Percentiles rank a stretch among this genome's conserved stretches.
Conservation (phyloP, 2,329 filamentous ascomycete genomes). For the Cordyceps javanica region DNA sequence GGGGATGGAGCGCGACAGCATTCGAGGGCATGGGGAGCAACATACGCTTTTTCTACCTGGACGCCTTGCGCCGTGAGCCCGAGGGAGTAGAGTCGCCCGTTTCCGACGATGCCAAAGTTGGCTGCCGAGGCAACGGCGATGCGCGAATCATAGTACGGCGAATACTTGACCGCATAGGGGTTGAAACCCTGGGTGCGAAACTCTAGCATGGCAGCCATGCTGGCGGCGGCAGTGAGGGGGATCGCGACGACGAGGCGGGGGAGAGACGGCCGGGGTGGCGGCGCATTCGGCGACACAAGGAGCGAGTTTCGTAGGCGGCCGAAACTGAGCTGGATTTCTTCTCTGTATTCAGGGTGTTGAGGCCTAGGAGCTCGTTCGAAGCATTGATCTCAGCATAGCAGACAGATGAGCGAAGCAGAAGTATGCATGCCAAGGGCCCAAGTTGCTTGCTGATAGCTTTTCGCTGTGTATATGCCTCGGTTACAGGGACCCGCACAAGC, state of each 20-base stretch:
- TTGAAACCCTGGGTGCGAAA: slow-evolving; percentile 92
- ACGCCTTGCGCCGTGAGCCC: slow-evolving; percentile 79
- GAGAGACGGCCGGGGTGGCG: not conserved
- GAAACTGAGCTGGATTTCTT: not conserved
- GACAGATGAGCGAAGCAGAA: not conserved
- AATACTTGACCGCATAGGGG: slow-evolving; percentile 96
- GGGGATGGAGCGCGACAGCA: not conserved
- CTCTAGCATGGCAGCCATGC: slow-evolving; percentile 71
- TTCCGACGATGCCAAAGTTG: slow-evolving; percentile 96
- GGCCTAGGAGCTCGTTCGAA: not conserved
- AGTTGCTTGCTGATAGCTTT: slow-evolving; percentile 13
- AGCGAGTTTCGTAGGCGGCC: not conserved
- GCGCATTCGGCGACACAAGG: not conserved
- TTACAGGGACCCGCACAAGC: slow-evolving; percentile 15
- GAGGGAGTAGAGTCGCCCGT: slow-evolving; percentile 82
- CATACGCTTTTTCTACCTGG: slow-evolving; percentile 73
- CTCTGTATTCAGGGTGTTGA: not conserved
- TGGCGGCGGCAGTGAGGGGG: slow-evolving; percentile 13
- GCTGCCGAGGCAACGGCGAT: slow-evolving; percentile 85
- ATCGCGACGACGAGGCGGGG: not conserved
- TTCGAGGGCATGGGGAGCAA: not conserved
- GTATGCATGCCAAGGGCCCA: not conserved
- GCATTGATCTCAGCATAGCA: not conserved
- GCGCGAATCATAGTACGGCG: slow-evolving; percentile 92
- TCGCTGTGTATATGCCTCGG: slow-evolving; percentile 30